Base-by-base conservation (phyloP, 148 eudicot genomes). In the Gaultheria prostrata region DNA sequence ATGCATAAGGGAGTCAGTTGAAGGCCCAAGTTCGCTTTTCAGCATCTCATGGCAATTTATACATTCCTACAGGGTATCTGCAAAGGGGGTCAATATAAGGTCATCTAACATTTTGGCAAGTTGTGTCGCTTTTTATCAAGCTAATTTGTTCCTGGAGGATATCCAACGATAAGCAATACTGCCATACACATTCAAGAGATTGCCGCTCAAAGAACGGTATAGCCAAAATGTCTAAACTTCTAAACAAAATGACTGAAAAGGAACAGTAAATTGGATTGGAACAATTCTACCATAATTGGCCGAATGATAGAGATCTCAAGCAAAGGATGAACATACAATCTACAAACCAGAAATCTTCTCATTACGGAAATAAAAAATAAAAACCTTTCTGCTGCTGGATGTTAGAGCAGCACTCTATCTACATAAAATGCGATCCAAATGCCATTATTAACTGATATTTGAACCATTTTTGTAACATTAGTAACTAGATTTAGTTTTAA, bases 381-480 rank as follows among this genome's bases (percentile, higher is more conserved):
- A 35, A 72, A 35, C 11, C 46, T 33, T 33, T 30, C n/a, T n/a
- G 18, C 1, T 0, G 20, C 57, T 20, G 9, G 54, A 75, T 43
- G 32, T 46, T 75, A 75, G 14, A 46, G 54, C 30, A 45, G 54
- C 48, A 45, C 78, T 33, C 46, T 30, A 11, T 73, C 26, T 32
- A n/a, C 18, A 75, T n/a, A 3, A 11, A 46, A 46, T 20, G n/a
- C 13, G 18, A 46, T 14, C 8, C 33, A 75, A 45, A 49, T 20
- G 51, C 56, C 79, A 30, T 17, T 56, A 78, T 17, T 35, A 70
- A 28, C 33, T 28, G 78, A 51, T 9, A 24, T 43, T 45, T 74
- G 48, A 89, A 72, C 84, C 56, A 46, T 74, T 53, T 54, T 63
- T 39, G 43, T 39, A 3, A 3, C 79, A 39, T 17, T 56, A 75